Conservation (phyloP, 2,329 filamentous ascomycete genomes). For the Aureobasidium lini region DNA sequence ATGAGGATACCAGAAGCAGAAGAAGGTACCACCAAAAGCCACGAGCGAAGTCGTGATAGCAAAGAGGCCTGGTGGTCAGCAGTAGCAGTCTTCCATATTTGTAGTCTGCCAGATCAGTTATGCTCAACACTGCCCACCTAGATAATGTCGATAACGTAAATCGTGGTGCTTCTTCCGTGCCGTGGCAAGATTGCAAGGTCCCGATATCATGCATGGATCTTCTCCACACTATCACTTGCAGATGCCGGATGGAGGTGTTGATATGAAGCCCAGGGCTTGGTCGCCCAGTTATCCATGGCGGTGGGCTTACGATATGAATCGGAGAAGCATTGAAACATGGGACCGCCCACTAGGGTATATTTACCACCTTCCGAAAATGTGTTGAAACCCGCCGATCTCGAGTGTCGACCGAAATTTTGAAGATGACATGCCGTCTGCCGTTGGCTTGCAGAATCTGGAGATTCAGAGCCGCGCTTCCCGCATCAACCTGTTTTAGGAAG, state of each 20-base stretch:
- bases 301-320: neutral
- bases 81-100: constrained; percentile 1
- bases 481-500: neutral
- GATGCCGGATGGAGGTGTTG: neutral
- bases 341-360: constrained; percentile 1
- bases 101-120: neutral
- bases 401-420: neutral
- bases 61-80: neutral
- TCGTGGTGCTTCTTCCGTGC: neutral
- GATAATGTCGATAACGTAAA: constrained; percentile 8
- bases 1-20: neutral
- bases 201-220: constrained; percentile 6
- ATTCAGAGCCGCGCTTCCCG: neutral
- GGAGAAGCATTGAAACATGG: neutral
- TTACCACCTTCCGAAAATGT: neutral
- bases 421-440: neutral
- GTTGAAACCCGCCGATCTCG: neutral
- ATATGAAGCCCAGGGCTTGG: neutral
- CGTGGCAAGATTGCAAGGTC: constrained; percentile 3
- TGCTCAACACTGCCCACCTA: neutral
- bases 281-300: neutral
- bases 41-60: neutral
- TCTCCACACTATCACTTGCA: neutral
- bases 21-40: neutral
- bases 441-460: neutral